Evolutionary conservation across 441 rosid genomes (phyloP).

Genomic region (Bocquillonia castaneifolia): DNA sequence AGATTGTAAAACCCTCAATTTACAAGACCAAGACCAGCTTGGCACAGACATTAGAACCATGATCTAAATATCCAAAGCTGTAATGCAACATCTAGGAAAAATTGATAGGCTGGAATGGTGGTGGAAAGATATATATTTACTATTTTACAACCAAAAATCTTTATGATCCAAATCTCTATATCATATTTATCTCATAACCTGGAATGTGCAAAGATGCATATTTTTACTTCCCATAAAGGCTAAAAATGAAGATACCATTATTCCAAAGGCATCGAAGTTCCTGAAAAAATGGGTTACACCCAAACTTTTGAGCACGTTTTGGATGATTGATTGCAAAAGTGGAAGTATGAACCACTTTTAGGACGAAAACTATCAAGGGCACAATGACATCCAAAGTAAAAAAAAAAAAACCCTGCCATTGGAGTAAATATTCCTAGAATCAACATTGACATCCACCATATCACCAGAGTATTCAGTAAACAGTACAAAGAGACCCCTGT

Average conservation of each 20-base stretch:
- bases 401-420: no score
- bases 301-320: no score
- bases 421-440: neutral
- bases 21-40: neutral
- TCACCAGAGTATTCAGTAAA: neutral
- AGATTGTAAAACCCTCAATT: neutral
- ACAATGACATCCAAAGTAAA: no score
- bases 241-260: neutral
- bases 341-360: no score
- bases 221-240: neutral
- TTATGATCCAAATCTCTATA: neutral
- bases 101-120: neutral
- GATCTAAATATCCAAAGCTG: neutral
- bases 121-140: no score
- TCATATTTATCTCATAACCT: neutral
- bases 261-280: no score
- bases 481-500: no score
- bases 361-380: neutral
- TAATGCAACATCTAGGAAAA: neutral
- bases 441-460: constrained; percentile 1
- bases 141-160: neutral
- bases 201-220: neutral
- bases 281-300: no score
- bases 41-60: neutral
- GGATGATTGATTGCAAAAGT: no score